Conservation (phyloP, 2,329 filamentous ascomycete species). For the Lachnellula cervina region DNA sequence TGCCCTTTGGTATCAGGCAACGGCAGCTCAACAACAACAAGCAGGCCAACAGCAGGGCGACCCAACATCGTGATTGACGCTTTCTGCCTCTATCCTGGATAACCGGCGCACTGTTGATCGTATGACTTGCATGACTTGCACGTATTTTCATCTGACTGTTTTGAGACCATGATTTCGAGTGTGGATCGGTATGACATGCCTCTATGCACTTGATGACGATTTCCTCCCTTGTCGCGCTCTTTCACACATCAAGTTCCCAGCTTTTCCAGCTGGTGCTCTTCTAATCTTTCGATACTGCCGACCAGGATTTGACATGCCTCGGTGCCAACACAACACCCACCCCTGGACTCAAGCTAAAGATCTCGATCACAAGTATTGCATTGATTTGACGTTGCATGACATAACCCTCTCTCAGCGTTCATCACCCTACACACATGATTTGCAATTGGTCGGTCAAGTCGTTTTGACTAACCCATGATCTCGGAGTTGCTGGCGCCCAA, state of each 20-base stretch:
- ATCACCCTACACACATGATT: constrained; percentile 20
- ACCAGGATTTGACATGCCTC: constrained; percentile 15
- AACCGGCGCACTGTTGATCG: constrained; percentile 26
- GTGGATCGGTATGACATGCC: constrained; percentile 30
- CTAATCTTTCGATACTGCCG: constrained; percentile 9
- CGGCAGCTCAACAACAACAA: constrained; percentile 51
- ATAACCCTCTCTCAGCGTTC: constrained; percentile 18
- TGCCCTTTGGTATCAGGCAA: constrained; percentile 73
- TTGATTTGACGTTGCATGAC: constrained; percentile 26
- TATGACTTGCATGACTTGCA: constrained; percentile 31
- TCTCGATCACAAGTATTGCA: constrained; percentile 18
- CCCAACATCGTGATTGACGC: constrained; percentile 31
- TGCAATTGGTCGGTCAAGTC: constrained; percentile 9
- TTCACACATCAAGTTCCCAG: constrained; percentile 18
- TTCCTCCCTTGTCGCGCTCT: constrained; percentile 17
- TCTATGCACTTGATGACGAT: constrained; percentile 29
- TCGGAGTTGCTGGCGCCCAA: background rate
- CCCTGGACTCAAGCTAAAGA: constrained; percentile 6
- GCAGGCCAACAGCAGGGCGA: constrained; percentile 33
- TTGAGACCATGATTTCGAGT: constrained; percentile 31
- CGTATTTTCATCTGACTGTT: constrained; percentile 25
- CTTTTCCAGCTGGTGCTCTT: constrained; percentile 1
- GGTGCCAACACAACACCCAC: constrained; percentile 1
- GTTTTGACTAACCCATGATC: background rate
- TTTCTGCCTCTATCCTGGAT: constrained; percentile 22